phyloP scores from a whole-genome alignment of 345 rosid species.

The Citrus hindsii region DNA sequence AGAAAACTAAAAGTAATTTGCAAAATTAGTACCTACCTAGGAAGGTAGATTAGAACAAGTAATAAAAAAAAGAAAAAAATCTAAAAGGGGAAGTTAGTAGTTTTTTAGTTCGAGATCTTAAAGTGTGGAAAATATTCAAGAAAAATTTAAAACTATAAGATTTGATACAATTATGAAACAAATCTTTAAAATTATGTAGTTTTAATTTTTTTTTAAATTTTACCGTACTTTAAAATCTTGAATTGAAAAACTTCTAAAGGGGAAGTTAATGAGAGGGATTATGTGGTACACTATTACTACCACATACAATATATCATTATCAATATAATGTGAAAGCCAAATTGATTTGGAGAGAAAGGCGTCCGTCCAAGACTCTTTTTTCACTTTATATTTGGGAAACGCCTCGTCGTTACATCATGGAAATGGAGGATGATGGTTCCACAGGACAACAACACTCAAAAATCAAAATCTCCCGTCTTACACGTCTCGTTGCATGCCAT shows the following conservation, averaged over 20 bases:
- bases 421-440: too few relatives aligned
- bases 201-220: rapidly evolving
- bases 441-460: not conserved
- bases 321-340: too few relatives aligned
- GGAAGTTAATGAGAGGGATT: too few relatives aligned
- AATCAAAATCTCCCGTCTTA: not conserved
- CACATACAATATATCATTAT: too few relatives aligned
- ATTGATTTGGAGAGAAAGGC: too few relatives aligned
- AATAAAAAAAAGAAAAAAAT: too few relatives aligned
- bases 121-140: rapidly evolving
- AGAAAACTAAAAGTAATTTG: too few relatives aligned
- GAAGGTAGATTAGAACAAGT: not conserved
- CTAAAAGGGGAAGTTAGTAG: rapidly evolving
- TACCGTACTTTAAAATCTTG: rapidly evolving
- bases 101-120: too few relatives aligned
- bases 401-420: not conserved
- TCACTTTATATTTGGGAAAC: not conserved
- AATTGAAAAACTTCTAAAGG: too few relatives aligned
- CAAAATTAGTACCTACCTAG: not conserved
- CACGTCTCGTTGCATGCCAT: slow-evolving; percentile 6
- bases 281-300: rapidly evolving
- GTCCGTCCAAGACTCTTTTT: too few relatives aligned
- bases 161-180: too few relatives aligned
- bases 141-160: too few relatives aligned
- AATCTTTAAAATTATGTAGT: rapidly evolving